Percentiles rank a stretch among this genome's conserved stretches.
phyloP scores from a whole-genome alignment of 2,329 filamentous ascomycete species.

The Cadophora sp. region DNA sequence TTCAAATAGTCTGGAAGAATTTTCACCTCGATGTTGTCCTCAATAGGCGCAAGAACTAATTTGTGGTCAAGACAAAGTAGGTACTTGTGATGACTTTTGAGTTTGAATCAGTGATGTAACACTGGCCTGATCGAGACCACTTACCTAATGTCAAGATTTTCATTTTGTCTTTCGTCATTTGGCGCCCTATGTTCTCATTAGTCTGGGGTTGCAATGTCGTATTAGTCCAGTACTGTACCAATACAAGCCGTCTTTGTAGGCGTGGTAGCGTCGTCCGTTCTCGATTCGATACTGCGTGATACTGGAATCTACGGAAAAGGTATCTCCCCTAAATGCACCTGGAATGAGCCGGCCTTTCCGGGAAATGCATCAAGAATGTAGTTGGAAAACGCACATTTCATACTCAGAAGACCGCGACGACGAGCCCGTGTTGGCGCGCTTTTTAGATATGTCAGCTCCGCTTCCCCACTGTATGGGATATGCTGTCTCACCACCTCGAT shows the following conservation, averaged over 20 bases:
- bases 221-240: conserved; percentile 29
- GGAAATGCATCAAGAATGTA: not conserved
- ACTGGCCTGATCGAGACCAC: not conserved
- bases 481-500: conserved; percentile 24
- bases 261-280: conserved; percentile 57
- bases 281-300: conserved; percentile 45
- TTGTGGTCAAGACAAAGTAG: conserved; percentile 36
- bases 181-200: conserved; percentile 36
- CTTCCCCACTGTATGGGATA: not conserved
- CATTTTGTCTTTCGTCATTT: conserved; percentile 43
- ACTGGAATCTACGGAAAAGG: conserved; percentile 45
- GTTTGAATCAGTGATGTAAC: not conserved
- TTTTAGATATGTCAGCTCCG: not conserved
- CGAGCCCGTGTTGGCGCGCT: conserved; percentile 10
- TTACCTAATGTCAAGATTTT: conserved; percentile 39
- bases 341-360: not conserved
- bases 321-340: conserved; percentile 27
- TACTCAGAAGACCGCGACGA: conserved; percentile 22
- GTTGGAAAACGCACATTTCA: conserved; percentile 19
- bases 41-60: conserved; percentile 42
- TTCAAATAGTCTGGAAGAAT: not conserved
- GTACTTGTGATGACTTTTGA: conserved; percentile 43
- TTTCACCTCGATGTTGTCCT: conserved; percentile 37
- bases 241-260: conserved; percentile 50
- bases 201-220: not conserved